These are phyloP conservation scores for Kewa caespitosa DNA, from an alignment of 179 eudicot genomes.

Conservation along the genomic window DNA sequence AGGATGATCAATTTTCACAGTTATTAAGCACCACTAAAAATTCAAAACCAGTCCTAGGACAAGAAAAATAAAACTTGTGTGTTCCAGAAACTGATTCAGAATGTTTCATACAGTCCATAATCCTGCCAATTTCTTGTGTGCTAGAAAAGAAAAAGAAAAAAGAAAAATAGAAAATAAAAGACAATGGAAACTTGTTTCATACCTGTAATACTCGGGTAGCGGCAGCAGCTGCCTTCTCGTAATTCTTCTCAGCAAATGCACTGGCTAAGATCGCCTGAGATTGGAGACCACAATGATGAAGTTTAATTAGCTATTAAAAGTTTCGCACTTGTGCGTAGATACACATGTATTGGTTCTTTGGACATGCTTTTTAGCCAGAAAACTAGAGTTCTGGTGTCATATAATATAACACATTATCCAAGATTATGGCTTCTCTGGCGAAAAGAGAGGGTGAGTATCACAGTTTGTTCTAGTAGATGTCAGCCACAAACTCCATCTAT, in stretches of 20 bases:
- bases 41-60: no score
- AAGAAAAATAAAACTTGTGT: background rate
- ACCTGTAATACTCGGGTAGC: slow-evolving; percentile 93
- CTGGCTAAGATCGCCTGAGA: slow-evolving; percentile 90
- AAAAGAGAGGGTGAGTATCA: no score
- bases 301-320: background rate
- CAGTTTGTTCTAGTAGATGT: no score
- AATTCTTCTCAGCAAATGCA: slow-evolving; percentile 93
- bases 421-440: no score
- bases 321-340: no score
- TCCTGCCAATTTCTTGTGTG: background rate
- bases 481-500: no score
- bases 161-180: background rate
- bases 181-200: no score
- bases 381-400: no score
- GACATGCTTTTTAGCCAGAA: no score
- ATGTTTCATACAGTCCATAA: background rate
- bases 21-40: background rate
- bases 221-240: slow-evolving; percentile 66
- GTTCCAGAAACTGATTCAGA: background rate
- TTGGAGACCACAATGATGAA: background rate
- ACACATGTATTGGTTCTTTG: no score
- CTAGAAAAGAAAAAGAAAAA: background rate
- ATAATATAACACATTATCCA: no score
- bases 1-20: background rate